phyloP scores from a whole-genome alignment of 176 grass and related monocot genomes.

The Ananas comosus region DNA sequence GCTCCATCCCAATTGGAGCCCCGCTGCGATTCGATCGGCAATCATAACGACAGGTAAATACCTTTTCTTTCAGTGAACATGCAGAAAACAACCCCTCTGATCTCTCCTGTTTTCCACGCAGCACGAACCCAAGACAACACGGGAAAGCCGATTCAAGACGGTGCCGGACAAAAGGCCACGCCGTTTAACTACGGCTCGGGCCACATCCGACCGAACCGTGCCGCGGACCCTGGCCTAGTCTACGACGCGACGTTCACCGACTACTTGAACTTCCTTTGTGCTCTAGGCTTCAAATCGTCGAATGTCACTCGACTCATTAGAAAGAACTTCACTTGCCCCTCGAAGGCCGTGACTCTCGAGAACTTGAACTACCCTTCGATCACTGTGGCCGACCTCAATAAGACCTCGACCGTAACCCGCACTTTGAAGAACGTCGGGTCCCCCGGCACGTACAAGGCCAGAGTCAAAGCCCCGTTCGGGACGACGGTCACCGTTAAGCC shows the following conservation, averaged over 20 bases:
- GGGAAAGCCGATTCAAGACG: slow-evolving; percentile 35
- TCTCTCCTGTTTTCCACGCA: background rate
- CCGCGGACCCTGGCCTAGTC: slow-evolving; percentile 58
- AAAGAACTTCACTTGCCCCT: slow-evolving; percentile 38
- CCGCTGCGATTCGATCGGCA: slow-evolving; percentile 31
- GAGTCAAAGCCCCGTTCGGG: slow-evolving; percentile 26
- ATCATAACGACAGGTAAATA: slow-evolving; percentile 33
- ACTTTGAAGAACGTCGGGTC: slow-evolving; percentile 57
- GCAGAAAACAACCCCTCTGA: background rate
- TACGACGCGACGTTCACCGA: slow-evolving; percentile 45
- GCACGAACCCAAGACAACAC: slow-evolving; percentile 62
- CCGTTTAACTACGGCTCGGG: slow-evolving; percentile 58
- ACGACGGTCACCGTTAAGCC: slow-evolving; percentile 40
- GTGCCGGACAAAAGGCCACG: slow-evolving; percentile 23
- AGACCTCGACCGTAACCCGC: slow-evolving; percentile 28
- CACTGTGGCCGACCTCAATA: slow-evolving; percentile 20
- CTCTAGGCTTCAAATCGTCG: slow-evolving; percentile 25
- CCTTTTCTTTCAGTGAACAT: background rate
- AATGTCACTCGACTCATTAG: slow-evolving; percentile 15
- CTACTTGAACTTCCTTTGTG: slow-evolving; percentile 61
- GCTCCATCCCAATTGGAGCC: slow-evolving; percentile 27
- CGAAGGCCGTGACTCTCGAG: slow-evolving; percentile 20
- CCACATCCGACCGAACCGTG: slow-evolving; percentile 59
- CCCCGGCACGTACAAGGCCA: slow-evolving; percentile 31
- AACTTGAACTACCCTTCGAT: slow-evolving; percentile 92